phyloP scores from a whole-genome alignment of 73 alveolate species.

The Stentor coeruleus region DNA sequence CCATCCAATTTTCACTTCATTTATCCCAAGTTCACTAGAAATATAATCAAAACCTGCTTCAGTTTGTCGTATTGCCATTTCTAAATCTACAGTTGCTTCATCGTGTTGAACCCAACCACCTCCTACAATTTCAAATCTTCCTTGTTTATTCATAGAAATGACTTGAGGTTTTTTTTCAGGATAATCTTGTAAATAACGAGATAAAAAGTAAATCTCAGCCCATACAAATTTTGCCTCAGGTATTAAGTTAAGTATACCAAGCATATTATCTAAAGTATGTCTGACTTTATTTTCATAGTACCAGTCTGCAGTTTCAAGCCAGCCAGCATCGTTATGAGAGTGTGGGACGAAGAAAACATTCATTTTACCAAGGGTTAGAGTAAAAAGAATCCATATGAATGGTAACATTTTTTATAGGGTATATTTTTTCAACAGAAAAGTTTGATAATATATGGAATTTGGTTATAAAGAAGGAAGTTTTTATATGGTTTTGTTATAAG shows the following conservation, averaged over 20 bases:
- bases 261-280: slow-evolving; percentile 23
- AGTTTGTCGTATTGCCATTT: slow-evolving; percentile 35
- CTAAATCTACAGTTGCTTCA: slow-evolving; percentile 72
- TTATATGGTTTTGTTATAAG: no score
- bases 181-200: neutral
- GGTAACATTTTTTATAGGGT: no score
- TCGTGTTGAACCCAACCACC: slow-evolving; percentile 93
- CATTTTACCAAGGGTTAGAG: neutral
- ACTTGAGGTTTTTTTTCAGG: neutral
- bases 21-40: slow-evolving; percentile 60
- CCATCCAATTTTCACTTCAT: slow-evolving; percentile 74
- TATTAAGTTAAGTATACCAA: slow-evolving; percentile 20
- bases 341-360: slow-evolving; percentile 48
- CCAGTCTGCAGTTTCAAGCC: slow-evolving; percentile 72
- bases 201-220: neutral
- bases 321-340: slow-evolving; percentile 84
- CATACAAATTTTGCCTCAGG: neutral
- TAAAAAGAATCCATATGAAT: no score
- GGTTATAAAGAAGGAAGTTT: no score
- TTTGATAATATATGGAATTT: no score
- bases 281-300: slow-evolving; percentile 36
- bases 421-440: no score
- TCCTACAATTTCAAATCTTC: slow-evolving; percentile 81
- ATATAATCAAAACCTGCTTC: slow-evolving; percentile 73
- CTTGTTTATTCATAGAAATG: slow-evolving; percentile 40